These are phyloP conservation scores for Pleurotus tuber-regium DNA, from an alignment of 768 basidiomycete genomes.

Conservation along the genomic window DNA sequence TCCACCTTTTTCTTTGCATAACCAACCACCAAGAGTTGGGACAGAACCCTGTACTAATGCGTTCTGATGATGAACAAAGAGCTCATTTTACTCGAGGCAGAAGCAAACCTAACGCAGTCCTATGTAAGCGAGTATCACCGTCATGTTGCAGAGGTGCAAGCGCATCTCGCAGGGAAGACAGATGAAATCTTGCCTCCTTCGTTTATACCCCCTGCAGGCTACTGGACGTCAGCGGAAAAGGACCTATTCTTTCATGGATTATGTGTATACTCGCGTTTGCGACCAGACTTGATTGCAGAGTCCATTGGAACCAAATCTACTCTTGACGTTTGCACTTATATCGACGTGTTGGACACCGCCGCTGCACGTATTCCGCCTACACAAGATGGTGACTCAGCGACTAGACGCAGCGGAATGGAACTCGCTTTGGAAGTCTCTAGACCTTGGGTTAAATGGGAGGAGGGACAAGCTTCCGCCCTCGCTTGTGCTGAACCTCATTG, in stretches of 20 bases:
- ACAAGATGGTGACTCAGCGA: not conserved
- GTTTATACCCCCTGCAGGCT: constrained; percentile 35
- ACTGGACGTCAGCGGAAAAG: constrained; percentile 72
- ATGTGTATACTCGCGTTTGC: constrained; percentile 60
- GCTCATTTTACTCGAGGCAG: not conserved
- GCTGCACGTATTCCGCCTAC: constrained; percentile 17
- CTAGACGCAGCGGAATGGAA: constrained; percentile 24
- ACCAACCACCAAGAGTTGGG: no score
- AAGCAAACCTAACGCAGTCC: constrained; percentile 1
- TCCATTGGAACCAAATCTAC: constrained; percentile 64
- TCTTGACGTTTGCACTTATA: constrained; percentile 66
- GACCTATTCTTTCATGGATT: constrained; percentile 70
- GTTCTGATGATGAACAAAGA: constrained; percentile 10
- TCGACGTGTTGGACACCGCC: constrained; percentile 50
- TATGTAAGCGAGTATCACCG: constrained; percentile 28
- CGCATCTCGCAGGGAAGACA: constrained; percentile 35
- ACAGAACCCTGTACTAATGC: no score
- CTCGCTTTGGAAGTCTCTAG: constrained; percentile 50
- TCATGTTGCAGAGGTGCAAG: constrained; percentile 31
- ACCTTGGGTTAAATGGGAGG: constrained; percentile 48
- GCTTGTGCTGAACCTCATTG: constrained; percentile 24
- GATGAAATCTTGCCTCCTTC: constrained; percentile 25
- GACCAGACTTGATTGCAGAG: constrained; percentile 75
- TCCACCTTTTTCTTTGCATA: no score
- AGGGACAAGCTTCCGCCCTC: constrained; percentile 33